phyloP scores from a whole-genome alignment of 75 land plant species.

The Azolla pinnata region DNA sequence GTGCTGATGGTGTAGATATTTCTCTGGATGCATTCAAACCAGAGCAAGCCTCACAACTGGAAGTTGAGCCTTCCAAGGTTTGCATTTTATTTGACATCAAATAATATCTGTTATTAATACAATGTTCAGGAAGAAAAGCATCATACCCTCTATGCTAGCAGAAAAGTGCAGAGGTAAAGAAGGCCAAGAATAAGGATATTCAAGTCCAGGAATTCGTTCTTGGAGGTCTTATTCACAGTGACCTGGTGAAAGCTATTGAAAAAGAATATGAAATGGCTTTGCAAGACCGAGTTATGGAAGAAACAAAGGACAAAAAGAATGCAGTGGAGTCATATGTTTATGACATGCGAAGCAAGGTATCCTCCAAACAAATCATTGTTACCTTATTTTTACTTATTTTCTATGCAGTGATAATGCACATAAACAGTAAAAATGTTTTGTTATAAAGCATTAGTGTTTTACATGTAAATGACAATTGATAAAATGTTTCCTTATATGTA shows the following conservation, averaged over 20 bases:
- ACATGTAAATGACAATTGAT: too few relatives aligned
- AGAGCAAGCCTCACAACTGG: too few relatives aligned
- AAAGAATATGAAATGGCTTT: conserved; percentile 48
- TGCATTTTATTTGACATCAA: too few relatives aligned
- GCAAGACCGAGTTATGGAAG: conserved; percentile 66
- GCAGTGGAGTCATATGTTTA: conserved; percentile 71
- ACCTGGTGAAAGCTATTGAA: conserved; percentile 44
- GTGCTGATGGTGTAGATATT: too few relatives aligned
- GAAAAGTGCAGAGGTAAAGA: conserved; percentile 31
- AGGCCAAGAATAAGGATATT: conserved; percentile 44
- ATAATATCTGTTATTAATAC: too few relatives aligned
- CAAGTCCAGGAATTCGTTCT: conserved; percentile 36
- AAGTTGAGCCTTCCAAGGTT: conserved; percentile 18
- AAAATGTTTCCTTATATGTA: too few relatives aligned
- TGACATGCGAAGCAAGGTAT: conserved; percentile 66
- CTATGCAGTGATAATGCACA: background rate
- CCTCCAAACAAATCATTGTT: background rate
- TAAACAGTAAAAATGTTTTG: too few relatives aligned
- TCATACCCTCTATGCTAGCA: conserved; percentile 14
- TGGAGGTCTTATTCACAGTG: conserved; percentile 43
- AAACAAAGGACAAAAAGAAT: conserved; percentile 71
- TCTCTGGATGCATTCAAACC: too few relatives aligned
- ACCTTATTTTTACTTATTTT: background rate
- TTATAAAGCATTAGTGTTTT: too few relatives aligned
- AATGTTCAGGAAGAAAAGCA: too few relatives aligned